Evolutionary conservation across 768 basidiomycete species (phyloP).

Genomic region (Heimioporus sp.): DNA sequence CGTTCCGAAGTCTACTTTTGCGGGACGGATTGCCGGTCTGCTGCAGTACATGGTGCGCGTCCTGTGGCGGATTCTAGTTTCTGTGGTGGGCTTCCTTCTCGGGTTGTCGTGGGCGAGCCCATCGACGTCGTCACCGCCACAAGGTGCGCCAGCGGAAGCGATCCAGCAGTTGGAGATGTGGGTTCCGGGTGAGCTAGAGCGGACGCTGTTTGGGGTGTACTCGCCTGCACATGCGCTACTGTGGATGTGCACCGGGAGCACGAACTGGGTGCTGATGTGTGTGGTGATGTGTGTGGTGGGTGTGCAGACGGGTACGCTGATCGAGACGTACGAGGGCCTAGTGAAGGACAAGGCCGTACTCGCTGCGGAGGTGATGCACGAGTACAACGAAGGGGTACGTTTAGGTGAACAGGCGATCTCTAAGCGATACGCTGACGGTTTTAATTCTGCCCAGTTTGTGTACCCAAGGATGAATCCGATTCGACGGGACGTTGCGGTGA

Average conservation of each 20-base stretch:
- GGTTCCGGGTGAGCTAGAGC: constrained; percentile 71
- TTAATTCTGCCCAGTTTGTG: constrained; percentile 58
- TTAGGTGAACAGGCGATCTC: neutral
- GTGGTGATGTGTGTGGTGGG: constrained; percentile 67
- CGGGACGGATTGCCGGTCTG: constrained; percentile 33
- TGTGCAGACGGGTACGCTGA: constrained; percentile 50
- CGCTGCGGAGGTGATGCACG: constrained; percentile 77
- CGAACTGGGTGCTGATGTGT: constrained; percentile 75
- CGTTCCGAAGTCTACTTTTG: constrained; percentile 43
- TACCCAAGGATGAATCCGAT: constrained; percentile 78
- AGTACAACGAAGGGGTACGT: constrained; percentile 78
- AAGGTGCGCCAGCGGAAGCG: constrained; percentile 41
- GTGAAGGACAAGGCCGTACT: constrained; percentile 76
- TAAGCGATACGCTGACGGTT: neutral
- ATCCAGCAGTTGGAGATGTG: constrained; percentile 82
- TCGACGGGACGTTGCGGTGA: constrained; percentile 74
- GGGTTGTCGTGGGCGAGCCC: constrained; percentile 51
- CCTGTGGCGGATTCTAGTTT: constrained; percentile 51
- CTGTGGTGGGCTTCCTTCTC: constrained; percentile 65
- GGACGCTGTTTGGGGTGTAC: constrained; percentile 68
- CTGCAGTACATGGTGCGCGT: constrained; percentile 36
- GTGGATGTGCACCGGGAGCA: constrained; percentile 67
- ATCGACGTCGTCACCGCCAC: constrained; percentile 31
- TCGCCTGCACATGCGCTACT: constrained; percentile 74
- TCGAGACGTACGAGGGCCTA: constrained; percentile 51